Percentiles rank a stretch among this genome's conserved stretches.
phyloP scores from a whole-genome alignment of 2,329 filamentous ascomycete species.

The Paramyrothecium roridum region DNA sequence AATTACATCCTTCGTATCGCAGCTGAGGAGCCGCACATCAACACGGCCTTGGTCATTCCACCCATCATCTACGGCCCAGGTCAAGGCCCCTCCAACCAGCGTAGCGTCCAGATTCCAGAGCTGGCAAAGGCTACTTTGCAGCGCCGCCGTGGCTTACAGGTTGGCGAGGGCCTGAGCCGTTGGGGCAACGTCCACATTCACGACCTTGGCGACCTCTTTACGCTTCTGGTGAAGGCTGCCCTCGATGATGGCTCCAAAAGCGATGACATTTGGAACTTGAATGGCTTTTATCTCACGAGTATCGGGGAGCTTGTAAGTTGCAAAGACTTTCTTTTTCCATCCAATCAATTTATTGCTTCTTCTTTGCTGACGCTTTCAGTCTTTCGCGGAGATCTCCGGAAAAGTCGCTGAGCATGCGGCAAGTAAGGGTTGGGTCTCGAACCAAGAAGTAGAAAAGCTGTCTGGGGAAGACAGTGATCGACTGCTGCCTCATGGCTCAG shows the following conservation, averaged over 20 bases:
- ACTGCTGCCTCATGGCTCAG: conserved; percentile 38
- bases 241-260: conserved; percentile 11
- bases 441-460: conserved; percentile 20
- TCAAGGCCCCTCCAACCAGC: conserved; percentile 31
- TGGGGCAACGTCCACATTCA: conserved; percentile 34
- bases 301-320: conserved; percentile 21
- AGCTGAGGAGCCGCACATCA: conserved; percentile 17
- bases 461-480: conserved; percentile 40
- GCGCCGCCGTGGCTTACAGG: conserved; percentile 23
- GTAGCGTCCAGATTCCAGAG: conserved; percentile 37
- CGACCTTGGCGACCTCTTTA: conserved; percentile 27
- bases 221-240: conserved; percentile 25
- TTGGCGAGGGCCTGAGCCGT: conserved; percentile 27
- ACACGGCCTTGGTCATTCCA: conserved; percentile 30
- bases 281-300: conserved; percentile 33
- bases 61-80: conserved; percentile 37
- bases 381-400: conserved; percentile 26
- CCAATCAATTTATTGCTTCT: too few relatives aligned
- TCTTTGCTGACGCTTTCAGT: conserved; percentile 7
- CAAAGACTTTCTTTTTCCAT: too few relatives aligned
- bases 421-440: conserved; percentile 17
- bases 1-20: conserved; percentile 30
- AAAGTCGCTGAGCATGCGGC: conserved; percentile 20
- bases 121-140: conserved; percentile 29
- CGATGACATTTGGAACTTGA: conserved; percentile 28